Conservation (phyloP, 768 basidiomycete genomes). For the Leucogyrophana mollusca region DNA sequence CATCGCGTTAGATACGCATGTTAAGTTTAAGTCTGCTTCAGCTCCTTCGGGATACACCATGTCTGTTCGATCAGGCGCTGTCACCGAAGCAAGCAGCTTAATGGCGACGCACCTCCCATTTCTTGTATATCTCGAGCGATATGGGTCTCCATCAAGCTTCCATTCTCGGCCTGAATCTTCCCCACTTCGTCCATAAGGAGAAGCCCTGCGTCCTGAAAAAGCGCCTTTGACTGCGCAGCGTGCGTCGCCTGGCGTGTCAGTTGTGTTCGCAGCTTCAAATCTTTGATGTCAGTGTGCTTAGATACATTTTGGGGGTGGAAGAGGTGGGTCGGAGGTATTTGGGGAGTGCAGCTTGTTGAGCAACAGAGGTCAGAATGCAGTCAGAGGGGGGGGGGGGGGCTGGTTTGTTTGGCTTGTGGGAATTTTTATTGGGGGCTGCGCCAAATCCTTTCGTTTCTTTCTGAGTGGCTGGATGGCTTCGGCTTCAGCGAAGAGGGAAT, state of each 20-base stretch:
- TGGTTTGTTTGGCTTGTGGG: conserved; percentile 16
- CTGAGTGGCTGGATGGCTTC: conserved; percentile 50
- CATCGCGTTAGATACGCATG: too few relatives aligned
- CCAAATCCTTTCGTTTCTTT: conserved; percentile 39
- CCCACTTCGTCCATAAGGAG: conserved; percentile 72
- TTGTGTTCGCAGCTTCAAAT: conserved; percentile 74
- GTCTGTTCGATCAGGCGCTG: too few relatives aligned
- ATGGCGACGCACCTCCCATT: conserved; percentile 74
- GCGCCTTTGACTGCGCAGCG: conserved; percentile 56
- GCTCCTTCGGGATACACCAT: background rate
- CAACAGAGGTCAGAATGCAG: conserved; percentile 56
- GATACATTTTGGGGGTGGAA: conserved; percentile 43
- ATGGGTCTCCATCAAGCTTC: conserved; percentile 83
- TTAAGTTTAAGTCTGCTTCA: background rate
- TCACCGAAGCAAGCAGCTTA: too few relatives aligned
- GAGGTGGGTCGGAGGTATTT: conserved; percentile 60
- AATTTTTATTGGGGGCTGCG: conserved; percentile 22
- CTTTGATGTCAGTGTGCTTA: conserved; percentile 61
- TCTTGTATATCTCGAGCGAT: conserved; percentile 79
- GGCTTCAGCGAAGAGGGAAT: conserved; percentile 70
- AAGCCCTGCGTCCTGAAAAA: conserved; percentile 70
- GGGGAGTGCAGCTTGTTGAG: conserved; percentile 59
- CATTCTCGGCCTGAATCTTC: conserved; percentile 70
- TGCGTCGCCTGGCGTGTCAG: conserved; percentile 62
- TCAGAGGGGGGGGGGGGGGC: conserved; percentile 39